Evolutionary conservation across 2,329 filamentous ascomycete genomes (phyloP), one percentile per base, ranked within the genome.

Genomic region (Pseudogymnoascus sp.): DNA sequence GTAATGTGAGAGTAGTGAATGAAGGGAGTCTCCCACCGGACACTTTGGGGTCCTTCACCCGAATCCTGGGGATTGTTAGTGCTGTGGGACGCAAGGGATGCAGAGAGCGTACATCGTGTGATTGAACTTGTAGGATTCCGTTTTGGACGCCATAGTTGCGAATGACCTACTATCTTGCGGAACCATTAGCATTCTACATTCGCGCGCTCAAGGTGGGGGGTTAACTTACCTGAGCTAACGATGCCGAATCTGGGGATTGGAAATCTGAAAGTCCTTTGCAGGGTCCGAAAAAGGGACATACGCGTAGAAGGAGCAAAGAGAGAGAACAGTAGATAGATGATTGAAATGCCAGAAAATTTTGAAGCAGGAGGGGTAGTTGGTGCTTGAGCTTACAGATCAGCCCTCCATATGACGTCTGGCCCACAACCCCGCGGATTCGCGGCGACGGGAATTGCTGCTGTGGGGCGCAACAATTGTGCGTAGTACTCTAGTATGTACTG

Each of bases 31-130:
- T 70, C 75, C 55, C 77, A 88, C 86, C 75, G 37, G 87, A 90
- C 71, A 80, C 83, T 75, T 92, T 86, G 9, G 92, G 92, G 76
- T 99, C 91, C 75, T 97, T 97, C 71, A 97, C 88, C 73, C 92
- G 88, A 72, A 96, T 79, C 90, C 90, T 94, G 64, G 7, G 4
- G 26, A 30, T 69, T 57, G 59, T 61, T n/a, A 62, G 63, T 48
- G 63, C 63, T 30, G 2, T 37, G 57, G 10, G 15, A 34, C 4
- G 18, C 18, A 13, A 39, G 13, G 12, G n/a, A 3, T 58, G 2
- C 8, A 21, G 18, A 4, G 4, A 12, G 61, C 79, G 70, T 71
- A 84, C 92, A 97, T 97, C 61, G 89, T 88, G 78, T 94, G 89
- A 75, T 94, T 92, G 72, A 87, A 79, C 74, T 94, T 89, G 76